Conservation (phyloP, 2,329 filamentous ascomycete genomes). For the Aureobasidium lini region DNA sequence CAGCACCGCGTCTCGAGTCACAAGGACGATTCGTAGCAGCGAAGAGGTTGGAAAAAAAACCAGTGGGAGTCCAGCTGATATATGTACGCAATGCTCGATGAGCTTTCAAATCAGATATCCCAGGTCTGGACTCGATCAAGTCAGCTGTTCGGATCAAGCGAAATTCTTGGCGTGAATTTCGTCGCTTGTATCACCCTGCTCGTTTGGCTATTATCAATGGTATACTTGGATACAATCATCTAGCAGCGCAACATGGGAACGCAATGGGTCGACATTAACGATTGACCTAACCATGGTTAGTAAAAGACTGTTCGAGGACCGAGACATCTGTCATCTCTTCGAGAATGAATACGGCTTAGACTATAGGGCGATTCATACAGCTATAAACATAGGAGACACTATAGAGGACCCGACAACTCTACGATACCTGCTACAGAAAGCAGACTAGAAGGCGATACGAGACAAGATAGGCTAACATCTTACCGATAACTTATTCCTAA, state of each 20-base stretch:
- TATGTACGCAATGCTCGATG: too few relatives aligned
- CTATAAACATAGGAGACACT: neutral
- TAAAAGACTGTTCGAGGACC: neutral
- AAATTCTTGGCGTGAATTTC: too few relatives aligned
- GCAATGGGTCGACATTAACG: neutral
- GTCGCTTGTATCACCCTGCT: too few relatives aligned
- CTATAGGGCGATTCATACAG: slow-evolving; percentile 1
- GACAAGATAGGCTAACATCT: neutral
- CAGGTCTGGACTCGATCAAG: too few relatives aligned
- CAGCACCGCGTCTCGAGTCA: neutral
- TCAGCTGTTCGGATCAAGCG: too few relatives aligned
- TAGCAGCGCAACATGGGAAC: neutral
- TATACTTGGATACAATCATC: too few relatives aligned
- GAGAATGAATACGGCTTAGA: neutral
- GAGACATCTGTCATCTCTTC: neutral
- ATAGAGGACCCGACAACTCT: neutral
- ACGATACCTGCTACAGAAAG: neutral
- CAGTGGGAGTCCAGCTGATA: too few relatives aligned
- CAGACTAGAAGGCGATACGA: slow-evolving; percentile 1
- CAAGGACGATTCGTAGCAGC: neutral
- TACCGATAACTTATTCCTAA: neutral
- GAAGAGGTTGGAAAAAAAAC: too few relatives aligned
- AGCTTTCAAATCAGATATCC: too few relatives aligned
- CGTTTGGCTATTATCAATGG: too few relatives aligned
- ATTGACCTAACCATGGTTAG: neutral